Conservation (phyloP, 1,139 yeast genomes). For the Pichia inconspicua region DNA sequence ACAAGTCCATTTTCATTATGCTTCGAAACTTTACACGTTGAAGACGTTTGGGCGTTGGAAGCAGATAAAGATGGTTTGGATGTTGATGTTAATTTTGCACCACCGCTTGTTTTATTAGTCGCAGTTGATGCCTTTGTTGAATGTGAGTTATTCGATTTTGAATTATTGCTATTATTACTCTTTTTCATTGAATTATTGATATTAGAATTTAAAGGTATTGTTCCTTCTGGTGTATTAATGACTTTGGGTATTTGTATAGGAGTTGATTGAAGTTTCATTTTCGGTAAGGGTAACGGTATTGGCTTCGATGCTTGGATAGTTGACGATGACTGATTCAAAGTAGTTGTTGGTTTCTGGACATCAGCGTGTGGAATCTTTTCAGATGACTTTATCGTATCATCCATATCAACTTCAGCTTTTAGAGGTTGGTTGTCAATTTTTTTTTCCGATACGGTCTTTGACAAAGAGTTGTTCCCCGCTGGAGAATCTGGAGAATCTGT, state of each 20-base stretch:
- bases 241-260: slow-evolving; percentile 5
- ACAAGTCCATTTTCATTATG: slow-evolving; percentile 31
- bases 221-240: slow-evolving; percentile 10
- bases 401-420: too few relatives aligned
- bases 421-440: too few relatives aligned
- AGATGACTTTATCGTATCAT: neutral
- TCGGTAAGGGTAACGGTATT: neutral
- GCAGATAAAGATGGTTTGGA: neutral
- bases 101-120: neutral
- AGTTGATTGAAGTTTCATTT: neutral
- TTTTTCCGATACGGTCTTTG: neutral
- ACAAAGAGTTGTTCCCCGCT: neutral
- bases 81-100: neutral
- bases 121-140: neutral
- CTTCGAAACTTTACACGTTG: neutral
- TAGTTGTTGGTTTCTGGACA: too few relatives aligned
- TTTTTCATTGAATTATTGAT: neutral
- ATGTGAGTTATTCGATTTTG: neutral
- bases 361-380: too few relatives aligned
- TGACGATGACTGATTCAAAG: neutral
- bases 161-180: neutral
- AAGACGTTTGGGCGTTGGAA: neutral
- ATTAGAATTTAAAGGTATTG: slow-evolving; percentile 2
- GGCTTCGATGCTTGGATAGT: neutral
- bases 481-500: neutral